Percentiles rank a stretch among this genome's conserved stretches.
Evolutionary conservation across 176 grass and related monocot species (phyloP).

Genomic region (Secale cereale): DNA sequence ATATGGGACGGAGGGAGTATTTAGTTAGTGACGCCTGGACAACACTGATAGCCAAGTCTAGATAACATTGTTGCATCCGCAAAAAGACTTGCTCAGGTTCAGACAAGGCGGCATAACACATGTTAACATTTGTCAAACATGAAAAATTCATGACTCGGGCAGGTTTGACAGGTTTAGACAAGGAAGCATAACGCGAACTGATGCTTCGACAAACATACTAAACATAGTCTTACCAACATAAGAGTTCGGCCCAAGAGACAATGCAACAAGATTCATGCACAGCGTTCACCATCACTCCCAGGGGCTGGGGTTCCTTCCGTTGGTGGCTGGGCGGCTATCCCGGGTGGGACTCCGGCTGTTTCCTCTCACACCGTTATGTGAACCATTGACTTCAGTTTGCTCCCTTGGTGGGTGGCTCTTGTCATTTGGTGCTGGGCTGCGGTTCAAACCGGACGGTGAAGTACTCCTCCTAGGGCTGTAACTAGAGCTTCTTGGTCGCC

Average conservation of each 20-base stretch:
- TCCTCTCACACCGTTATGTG: constrained; percentile 12
- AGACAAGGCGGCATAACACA: background rate
- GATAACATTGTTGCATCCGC: background rate
- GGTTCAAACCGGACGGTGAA: constrained; percentile 18
- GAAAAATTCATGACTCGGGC: background rate
- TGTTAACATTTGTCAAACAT: background rate
- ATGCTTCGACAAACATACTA: background rate
- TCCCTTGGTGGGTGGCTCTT: constrained; percentile 39
- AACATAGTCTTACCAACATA: background rate
- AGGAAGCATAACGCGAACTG: background rate
- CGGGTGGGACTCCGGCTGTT: constrained; percentile 17
- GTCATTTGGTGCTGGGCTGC: constrained; percentile 31
- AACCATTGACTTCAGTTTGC: constrained; percentile 39
- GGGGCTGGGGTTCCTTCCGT: constrained; percentile 43
- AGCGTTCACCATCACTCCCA: constrained; percentile 2
- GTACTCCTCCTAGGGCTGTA: constrained; percentile 44
- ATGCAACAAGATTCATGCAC: background rate
- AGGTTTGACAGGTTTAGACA: background rate
- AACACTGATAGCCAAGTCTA: background rate
- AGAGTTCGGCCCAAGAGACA: background rate
- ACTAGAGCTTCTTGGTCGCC: constrained; percentile 28
- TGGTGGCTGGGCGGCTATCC: constrained; percentile 23
- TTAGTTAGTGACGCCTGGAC: too few relatives aligned
- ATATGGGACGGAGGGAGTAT: too few relatives aligned
- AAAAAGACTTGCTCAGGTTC: background rate